Evolutionary conservation across 2,329 filamentous ascomycete genomes (phyloP).

Genomic region (Trichophyton benhamiae): DNA sequence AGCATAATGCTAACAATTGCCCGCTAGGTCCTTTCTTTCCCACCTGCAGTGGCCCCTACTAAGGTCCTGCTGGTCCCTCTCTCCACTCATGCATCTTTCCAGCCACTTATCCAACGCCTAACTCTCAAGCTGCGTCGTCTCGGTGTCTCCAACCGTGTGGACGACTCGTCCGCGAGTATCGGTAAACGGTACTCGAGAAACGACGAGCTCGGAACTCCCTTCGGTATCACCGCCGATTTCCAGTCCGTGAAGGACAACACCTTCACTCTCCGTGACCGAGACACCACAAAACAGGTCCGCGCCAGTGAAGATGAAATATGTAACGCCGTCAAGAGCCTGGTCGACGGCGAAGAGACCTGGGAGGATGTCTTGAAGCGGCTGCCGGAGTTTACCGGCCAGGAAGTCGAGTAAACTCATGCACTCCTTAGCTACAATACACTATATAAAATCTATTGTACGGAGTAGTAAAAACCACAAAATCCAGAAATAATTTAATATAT

Average conservation of each 20-base stretch:
- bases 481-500: neutral
- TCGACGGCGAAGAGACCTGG: constrained; percentile 53
- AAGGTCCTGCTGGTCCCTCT: constrained; percentile 89
- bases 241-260: constrained; percentile 80
- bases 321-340: constrained; percentile 54
- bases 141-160: constrained; percentile 72
- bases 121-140: constrained; percentile 63
- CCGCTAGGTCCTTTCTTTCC: constrained; percentile 56
- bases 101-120: constrained; percentile 59
- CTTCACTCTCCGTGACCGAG: constrained; percentile 78
- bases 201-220: constrained; percentile 87
- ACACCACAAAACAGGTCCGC: constrained; percentile 82
- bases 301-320: constrained; percentile 70
- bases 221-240: constrained; percentile 92
- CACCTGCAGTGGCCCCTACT: constrained; percentile 71
- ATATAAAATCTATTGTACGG: neutral
- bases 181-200: constrained; percentile 92
- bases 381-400: constrained; percentile 72
- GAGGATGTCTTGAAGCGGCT: constrained; percentile 62
- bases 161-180: constrained; percentile 82
- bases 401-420: constrained; percentile 28
- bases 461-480: neutral
- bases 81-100: constrained; percentile 68
- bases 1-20: neutral
- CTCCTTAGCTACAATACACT: too few species aligned